Evolutionary conservation across 2,329 filamentous ascomycete genomes (phyloP).

Genomic region (Xylaria sp.): DNA sequence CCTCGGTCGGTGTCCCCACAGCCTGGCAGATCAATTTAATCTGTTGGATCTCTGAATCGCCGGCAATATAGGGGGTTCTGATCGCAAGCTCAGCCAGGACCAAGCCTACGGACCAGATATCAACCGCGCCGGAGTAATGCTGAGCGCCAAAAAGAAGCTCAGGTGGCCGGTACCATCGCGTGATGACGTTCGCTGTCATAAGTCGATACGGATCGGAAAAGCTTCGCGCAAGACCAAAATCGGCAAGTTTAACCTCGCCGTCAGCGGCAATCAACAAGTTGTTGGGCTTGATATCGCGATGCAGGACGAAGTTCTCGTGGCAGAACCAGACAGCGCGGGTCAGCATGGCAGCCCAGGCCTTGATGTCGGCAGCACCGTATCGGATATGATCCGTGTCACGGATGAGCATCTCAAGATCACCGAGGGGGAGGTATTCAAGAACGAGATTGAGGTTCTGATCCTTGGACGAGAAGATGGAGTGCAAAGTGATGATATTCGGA

Average conservation of each 20-base stretch:
- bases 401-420: constrained; percentile 91
- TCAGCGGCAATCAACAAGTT: constrained; percentile 92
- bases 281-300: constrained; percentile 98
- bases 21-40: constrained; percentile 76
- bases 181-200: constrained; percentile 96
- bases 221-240: constrained; percentile 88
- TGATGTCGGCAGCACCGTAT: constrained; percentile 87
- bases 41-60: constrained; percentile 81
- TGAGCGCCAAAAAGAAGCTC: constrained; percentile 87
- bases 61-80: constrained; percentile 75
- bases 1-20: constrained; percentile 86
- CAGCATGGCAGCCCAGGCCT: constrained; percentile 99
- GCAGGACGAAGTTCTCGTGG: constrained; percentile 87
- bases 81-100: constrained; percentile 90
- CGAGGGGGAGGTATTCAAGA: constrained; percentile 87
- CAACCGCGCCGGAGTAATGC: constrained; percentile 85
- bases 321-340: constrained; percentile 90
- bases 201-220: constrained; percentile 82
- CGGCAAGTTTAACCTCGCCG: constrained; percentile 89
- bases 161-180: constrained; percentile 91
- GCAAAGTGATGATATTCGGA: constrained; percentile 89
- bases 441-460: constrained; percentile 96
- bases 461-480: constrained; percentile 91
- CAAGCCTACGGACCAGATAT: constrained; percentile 89
- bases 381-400: constrained; percentile 72